These are phyloP conservation scores for Moricandia moricandioides DNA, from an alignment of 345 rosid species.

Conservation along the genomic window DNA sequence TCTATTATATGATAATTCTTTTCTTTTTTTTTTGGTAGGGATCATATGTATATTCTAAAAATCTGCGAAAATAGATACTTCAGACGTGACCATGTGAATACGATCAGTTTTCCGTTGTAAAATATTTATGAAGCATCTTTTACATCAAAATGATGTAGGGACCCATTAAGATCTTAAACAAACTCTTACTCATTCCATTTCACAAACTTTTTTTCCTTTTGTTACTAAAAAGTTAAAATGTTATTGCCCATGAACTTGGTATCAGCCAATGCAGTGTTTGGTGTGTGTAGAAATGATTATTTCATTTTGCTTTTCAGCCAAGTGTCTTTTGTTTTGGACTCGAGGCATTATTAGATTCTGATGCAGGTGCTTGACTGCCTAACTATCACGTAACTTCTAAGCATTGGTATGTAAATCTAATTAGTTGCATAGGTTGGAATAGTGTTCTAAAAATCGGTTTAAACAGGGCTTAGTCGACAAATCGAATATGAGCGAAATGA, in stretches of 20 bases:
- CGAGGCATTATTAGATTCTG: not conserved
- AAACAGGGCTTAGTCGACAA: too few relatives aligned
- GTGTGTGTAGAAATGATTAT: not conserved
- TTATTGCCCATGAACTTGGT: not conserved
- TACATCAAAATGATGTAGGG: slow-evolving; percentile 12
- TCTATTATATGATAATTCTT: not conserved
- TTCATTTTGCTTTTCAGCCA: not conserved
- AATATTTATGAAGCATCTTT: slow-evolving; percentile 16
- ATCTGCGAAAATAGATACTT: not conserved
- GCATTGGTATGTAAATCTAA: not conserved
- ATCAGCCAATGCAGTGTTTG: not conserved
- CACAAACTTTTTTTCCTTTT: not conserved
- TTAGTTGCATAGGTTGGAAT: not conserved
- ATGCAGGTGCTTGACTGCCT: not conserved
- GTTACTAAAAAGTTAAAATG: not conserved
- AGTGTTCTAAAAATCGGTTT: too few relatives aligned
- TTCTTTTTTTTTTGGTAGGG: not conserved
- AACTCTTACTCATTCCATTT: not conserved
- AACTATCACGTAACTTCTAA: not conserved
- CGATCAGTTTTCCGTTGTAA: not conserved
- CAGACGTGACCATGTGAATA: slow-evolving; percentile 31
- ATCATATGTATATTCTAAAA: not conserved
- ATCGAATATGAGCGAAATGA: too few relatives aligned
- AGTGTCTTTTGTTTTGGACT: not conserved
- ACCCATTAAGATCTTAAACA: not conserved